Evolutionary conservation across 2,329 filamentous ascomycete genomes (phyloP).

Genomic region (Tolypocladium sp.): DNA sequence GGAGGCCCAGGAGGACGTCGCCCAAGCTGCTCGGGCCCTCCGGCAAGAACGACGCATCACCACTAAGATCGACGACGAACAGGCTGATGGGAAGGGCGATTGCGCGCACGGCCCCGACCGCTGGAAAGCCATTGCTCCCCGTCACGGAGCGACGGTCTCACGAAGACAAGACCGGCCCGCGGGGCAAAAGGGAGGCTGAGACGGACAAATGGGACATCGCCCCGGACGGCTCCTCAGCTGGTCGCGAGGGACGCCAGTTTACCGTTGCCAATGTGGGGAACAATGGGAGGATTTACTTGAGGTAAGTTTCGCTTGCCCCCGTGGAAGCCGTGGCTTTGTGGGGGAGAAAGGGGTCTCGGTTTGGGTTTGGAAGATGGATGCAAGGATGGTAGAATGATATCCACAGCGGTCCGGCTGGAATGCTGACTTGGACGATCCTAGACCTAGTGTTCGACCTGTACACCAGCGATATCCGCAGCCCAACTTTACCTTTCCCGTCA

Average conservation of each 20-base stretch:
- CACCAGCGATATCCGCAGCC: slow-evolving; percentile 54
- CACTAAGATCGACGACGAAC: slow-evolving; percentile 4
- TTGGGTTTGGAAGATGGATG: not conserved
- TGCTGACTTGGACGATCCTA: slow-evolving; percentile 20
- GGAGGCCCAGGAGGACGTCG: slow-evolving; percentile 2
- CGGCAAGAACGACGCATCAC: slow-evolving; percentile 5
- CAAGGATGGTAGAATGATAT: not conserved
- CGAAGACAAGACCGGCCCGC: slow-evolving; percentile 25
- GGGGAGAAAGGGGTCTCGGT: not conserved
- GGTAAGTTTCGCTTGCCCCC: slow-evolving; percentile 39
- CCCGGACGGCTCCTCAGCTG: slow-evolving; percentile 51
- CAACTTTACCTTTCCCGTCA: slow-evolving; percentile 49
- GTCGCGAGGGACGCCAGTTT: slow-evolving; percentile 62
- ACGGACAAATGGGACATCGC: slow-evolving; percentile 44
- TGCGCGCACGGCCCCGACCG: slow-evolving; percentile 9
- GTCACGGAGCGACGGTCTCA: slow-evolving; percentile 36
- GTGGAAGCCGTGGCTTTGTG: not conserved
- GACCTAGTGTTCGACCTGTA: slow-evolving; percentile 52
- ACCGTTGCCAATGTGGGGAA: slow-evolving; percentile 75
- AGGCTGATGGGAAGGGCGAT: slow-evolving; percentile 3
- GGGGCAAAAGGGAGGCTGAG: slow-evolving; percentile 43
- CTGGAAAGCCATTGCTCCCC: slow-evolving; percentile 31
- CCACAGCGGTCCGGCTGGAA: slow-evolving; percentile 1
- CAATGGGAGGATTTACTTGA: slow-evolving; percentile 73
- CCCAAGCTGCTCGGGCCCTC: not conserved